Base-by-base conservation (phyloP, 345 rosid genomes). In the Euphorbia pulcherrima region DNA sequence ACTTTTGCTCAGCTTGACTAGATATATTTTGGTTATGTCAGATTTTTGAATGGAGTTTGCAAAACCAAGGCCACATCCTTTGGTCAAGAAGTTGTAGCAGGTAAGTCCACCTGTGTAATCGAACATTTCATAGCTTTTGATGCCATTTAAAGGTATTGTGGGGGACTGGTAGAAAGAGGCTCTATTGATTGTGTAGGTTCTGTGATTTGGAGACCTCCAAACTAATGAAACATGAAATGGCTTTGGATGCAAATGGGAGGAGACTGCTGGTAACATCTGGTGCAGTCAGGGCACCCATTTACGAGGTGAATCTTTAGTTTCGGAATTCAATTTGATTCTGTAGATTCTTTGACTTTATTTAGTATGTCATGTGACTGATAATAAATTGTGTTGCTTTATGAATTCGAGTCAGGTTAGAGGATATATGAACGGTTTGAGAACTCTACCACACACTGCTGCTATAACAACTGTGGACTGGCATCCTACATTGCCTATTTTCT, bases 31-130 rank as follows among this genome's bases (percentile, higher is more conserved):
- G 58, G 37, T 24, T 37, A 23, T 68, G 52, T 44, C 77, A 87
- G 92, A 81, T 87, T 56, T 73, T 85, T 65, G 92, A 87, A 62
- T 87, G 92, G 92, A 87, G 92, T 79, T 82, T 88, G 86, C 92
- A 88, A 64, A 85, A 85, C 67, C 90, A 88, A 72, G 92, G 90
- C 41, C 86, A 76, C 29, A 73, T 88, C 72, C 87, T 88, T 64
- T 88, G 90, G 92, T 85, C 92, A 47, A 84, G 82, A 66, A 80
- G 74, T 70, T 77, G 83, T 75, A 62, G 78, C 82, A 79, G 92
- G 92, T 87, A 78, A 30, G 35, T 35, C 30, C 46, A 44, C 17
- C 16, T 62, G 24, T 46, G 17, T 29, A 8, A 14, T 17, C 16
- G 12, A 27, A 13, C 41, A 33, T 60, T 27, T 21, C 26, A 6